phyloP scores from a whole-genome alignment of 768 basidiomycete species.

The Leucocoprinus birnbaumii region DNA sequence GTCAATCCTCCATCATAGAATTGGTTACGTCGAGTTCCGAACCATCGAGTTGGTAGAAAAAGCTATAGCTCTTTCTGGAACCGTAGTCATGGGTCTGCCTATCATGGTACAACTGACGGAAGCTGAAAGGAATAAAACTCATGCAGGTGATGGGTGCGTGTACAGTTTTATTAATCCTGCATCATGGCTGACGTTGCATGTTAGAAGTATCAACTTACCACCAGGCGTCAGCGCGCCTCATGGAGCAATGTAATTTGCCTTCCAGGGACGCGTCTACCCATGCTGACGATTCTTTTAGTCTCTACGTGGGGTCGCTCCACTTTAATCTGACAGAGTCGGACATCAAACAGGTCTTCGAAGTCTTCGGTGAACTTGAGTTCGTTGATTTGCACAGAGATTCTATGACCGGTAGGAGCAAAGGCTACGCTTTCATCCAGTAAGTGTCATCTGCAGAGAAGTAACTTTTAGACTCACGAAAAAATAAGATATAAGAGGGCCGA shows the following conservation, averaged over 20 bases:
- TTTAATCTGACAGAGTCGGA: constrained; percentile 97
- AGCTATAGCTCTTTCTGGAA: constrained; percentile 87
- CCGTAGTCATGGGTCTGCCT: constrained; percentile 97
- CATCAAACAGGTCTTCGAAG: constrained; percentile 98
- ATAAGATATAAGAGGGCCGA: constrained; percentile 83
- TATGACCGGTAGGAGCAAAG: constrained; percentile 93
- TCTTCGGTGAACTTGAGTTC: constrained; percentile 97
- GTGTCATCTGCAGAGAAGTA: constrained; percentile 20
- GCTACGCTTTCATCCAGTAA: constrained; percentile 97
- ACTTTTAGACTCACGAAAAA: background rate
- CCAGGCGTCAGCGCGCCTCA: constrained; percentile 82
- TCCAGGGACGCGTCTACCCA: background rate
- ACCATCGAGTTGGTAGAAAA: constrained; percentile 88
- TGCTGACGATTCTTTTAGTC: constrained; percentile 37
- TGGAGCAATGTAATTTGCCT: constrained; percentile 66
- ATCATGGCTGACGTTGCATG: constrained; percentile 13
- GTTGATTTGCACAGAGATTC: constrained; percentile 97
- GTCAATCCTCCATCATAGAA: constrained; percentile 44
- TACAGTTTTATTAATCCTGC: background rate
- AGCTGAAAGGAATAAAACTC: constrained; percentile 88
- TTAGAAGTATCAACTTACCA: constrained; percentile 75
- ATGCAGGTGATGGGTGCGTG: constrained; percentile 83
- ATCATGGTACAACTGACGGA: constrained; percentile 97
- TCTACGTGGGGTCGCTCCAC: constrained; percentile 96
- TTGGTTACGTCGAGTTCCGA: constrained; percentile 97